These are phyloP conservation scores for Phaeotremella skinneri DNA, from an alignment of 768 basidiomycete species.

Conservation along the genomic window DNA sequence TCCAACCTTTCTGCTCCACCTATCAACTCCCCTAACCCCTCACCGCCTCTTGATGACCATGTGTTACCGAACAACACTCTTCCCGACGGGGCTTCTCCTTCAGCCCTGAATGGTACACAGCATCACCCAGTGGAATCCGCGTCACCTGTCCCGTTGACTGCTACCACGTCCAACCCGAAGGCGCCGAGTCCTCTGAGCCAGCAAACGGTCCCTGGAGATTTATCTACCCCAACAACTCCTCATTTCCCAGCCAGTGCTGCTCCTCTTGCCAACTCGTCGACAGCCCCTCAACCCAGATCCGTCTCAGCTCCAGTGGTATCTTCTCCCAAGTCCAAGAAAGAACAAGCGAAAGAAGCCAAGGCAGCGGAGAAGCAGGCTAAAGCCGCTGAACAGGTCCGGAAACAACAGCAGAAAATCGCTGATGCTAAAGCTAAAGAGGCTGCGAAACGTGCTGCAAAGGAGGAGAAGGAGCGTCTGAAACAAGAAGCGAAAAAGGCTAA, in stretches of 20 bases:
- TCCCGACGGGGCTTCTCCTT: slow-evolving; percentile 25
- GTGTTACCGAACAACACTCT: slow-evolving; percentile 3
- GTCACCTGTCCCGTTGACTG: not conserved
- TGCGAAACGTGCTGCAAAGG: slow-evolving; percentile 33
- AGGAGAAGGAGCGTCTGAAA: slow-evolving; percentile 37
- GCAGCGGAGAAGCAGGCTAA: slow-evolving; percentile 17
- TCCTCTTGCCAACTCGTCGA: not conserved
- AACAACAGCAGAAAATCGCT: slow-evolving; percentile 24
- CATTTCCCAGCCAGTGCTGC: slow-evolving; percentile 10
- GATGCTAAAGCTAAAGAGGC: slow-evolving; percentile 25
- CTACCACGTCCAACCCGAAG: slow-evolving; percentile 13
- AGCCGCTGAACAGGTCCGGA: slow-evolving; percentile 37
- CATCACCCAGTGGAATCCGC: not conserved
- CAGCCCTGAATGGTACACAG: not conserved
- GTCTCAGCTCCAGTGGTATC: not conserved
- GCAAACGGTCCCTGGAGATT: slow-evolving; percentile 10
- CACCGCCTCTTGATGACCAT: slow-evolving; percentile 31
- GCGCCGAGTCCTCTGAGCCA: slow-evolving; percentile 25
- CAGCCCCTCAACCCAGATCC: not conserved
- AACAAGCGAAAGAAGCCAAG: slow-evolving; percentile 43
- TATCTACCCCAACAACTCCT: slow-evolving; percentile 3
- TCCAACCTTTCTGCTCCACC: slow-evolving; percentile 38
- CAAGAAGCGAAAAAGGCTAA: slow-evolving; percentile 15
- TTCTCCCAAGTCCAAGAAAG: slow-evolving; percentile 39
- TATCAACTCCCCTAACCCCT: slow-evolving; percentile 29